These are phyloP conservation scores for Phaeosphaeriaceae sp. DNA, from an alignment of 2,329 filamentous ascomycete genomes.

Conservation along the genomic window DNA sequence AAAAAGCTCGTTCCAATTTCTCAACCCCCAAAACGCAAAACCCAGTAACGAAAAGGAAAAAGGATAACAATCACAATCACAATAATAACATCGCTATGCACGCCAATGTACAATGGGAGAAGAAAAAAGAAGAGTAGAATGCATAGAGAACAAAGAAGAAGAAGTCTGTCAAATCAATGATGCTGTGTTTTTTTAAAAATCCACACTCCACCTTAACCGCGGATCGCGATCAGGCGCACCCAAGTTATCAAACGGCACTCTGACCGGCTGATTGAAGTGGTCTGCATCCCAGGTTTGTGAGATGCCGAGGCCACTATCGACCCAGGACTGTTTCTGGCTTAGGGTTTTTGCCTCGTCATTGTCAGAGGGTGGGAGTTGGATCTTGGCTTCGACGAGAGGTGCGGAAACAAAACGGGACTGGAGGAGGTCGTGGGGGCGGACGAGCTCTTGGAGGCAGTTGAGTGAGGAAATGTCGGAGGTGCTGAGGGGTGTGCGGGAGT, in stretches of 20 bases:
- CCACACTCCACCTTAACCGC: slow-evolving; percentile 51
- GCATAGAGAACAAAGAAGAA: too few species aligned
- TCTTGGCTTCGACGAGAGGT: slow-evolving; percentile 46
- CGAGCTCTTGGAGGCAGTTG: slow-evolving; percentile 48
- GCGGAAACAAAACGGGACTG: slow-evolving; percentile 47
- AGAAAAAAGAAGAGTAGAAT: too few species aligned
- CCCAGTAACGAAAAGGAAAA: too few species aligned
- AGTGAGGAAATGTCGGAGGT: slow-evolving; percentile 48
- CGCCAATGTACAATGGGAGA: too few species aligned
- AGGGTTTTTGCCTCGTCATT: slow-evolving; percentile 33
- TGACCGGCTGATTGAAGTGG: slow-evolving; percentile 19
- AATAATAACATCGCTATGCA: too few species aligned
- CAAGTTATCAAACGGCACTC: slow-evolving; percentile 44
- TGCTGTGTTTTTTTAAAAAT: slow-evolving; percentile 37
- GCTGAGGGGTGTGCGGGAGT: slow-evolving; percentile 34
- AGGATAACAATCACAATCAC: too few species aligned
- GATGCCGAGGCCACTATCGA: slow-evolving; percentile 25
- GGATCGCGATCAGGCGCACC: slow-evolving; percentile 45
- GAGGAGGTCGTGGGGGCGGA: slow-evolving; percentile 41
- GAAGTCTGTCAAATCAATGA: too few species aligned
- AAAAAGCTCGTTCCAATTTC: too few species aligned
- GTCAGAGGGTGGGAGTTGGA: slow-evolving; percentile 43
- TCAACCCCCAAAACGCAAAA: too few species aligned
- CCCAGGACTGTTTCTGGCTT: slow-evolving; percentile 11
- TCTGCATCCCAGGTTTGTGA: slow-evolving; percentile 31